Conservation (phyloP, 345 rosid species). For the Gossypium sturtianum region DNA sequence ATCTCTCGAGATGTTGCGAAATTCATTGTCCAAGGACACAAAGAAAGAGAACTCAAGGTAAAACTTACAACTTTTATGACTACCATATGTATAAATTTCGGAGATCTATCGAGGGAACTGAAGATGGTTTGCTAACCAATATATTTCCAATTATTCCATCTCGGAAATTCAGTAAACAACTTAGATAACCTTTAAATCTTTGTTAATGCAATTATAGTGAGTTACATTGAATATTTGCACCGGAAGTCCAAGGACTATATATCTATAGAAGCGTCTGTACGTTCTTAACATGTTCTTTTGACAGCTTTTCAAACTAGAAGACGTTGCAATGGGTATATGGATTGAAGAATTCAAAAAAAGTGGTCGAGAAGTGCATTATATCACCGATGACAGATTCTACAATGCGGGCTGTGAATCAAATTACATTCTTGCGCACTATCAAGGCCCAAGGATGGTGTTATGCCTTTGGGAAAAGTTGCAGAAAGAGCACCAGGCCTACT, state of each 20-base stretch:
- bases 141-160: background rate
- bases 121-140: background rate
- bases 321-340: constrained; percentile 97
- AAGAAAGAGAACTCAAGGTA: constrained; percentile 61
- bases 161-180: background rate
- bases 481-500: constrained; percentile 53
- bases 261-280: background rate
- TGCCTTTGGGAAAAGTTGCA: constrained; percentile 91
- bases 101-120: background rate
- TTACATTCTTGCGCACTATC: constrained; percentile 86
- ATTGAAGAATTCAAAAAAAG: constrained; percentile 55
- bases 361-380: constrained; percentile 50
- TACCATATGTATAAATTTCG: background rate
- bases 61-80: constrained; percentile 4
- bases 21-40: constrained; percentile 65
- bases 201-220: background rate
- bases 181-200: background rate
- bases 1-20: constrained; percentile 71
- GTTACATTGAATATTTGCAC: background rate
- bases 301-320: constrained; percentile 89
- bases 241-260: background rate
- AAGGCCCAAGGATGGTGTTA: constrained; percentile 63
- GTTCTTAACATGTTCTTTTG: constrained; percentile 1
- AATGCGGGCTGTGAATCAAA: constrained; percentile 66
- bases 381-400: constrained; percentile 61